Conservation (phyloP, 192 early-diverging fungal species). For the Coemansia pectinata region DNA sequence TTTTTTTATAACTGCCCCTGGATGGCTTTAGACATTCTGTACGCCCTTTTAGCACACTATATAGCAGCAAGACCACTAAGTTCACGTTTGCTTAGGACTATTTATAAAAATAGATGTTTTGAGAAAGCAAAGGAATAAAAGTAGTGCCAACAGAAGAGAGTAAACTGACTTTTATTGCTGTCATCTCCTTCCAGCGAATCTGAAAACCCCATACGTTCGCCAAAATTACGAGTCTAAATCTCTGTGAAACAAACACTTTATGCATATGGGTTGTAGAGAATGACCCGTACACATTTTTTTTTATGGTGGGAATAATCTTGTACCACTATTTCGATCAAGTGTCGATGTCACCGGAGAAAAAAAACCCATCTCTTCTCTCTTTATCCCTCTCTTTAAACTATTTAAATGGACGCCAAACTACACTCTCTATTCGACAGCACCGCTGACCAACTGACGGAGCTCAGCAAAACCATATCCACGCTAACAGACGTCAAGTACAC, state of each 20-base stretch:
- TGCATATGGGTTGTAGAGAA: not conserved
- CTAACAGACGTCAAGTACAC: slow-evolving; percentile 31
- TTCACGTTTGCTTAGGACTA: too few species aligned
- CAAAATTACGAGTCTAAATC: not conserved
- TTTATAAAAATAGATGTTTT: too few species aligned
- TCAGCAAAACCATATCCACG: slow-evolving; percentile 7
- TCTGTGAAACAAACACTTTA: not conserved
- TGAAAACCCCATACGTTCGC: too few species aligned
- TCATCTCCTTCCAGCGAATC: too few species aligned
- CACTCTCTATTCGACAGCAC: slow-evolving; percentile 26
- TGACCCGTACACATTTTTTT: not conserved
- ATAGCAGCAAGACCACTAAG: too few species aligned
- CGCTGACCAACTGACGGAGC: slow-evolving; percentile 12
- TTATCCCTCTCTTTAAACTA: not conserved
- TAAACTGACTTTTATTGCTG: too few species aligned
- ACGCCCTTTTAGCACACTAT: too few species aligned
- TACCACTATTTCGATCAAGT: not conserved
- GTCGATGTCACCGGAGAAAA: not conserved
- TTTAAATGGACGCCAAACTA: slow-evolving; percentile 1
- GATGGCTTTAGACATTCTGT: too few species aligned
- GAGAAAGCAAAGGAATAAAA: too few species aligned
- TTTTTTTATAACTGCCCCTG: not conserved
- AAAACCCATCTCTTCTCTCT: not conserved
- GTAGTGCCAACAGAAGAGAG: too few species aligned
- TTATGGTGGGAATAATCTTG: not conserved